Conservation (phyloP, 2,329 filamentous ascomycete genomes). For the Samsoniella hepiali region DNA sequence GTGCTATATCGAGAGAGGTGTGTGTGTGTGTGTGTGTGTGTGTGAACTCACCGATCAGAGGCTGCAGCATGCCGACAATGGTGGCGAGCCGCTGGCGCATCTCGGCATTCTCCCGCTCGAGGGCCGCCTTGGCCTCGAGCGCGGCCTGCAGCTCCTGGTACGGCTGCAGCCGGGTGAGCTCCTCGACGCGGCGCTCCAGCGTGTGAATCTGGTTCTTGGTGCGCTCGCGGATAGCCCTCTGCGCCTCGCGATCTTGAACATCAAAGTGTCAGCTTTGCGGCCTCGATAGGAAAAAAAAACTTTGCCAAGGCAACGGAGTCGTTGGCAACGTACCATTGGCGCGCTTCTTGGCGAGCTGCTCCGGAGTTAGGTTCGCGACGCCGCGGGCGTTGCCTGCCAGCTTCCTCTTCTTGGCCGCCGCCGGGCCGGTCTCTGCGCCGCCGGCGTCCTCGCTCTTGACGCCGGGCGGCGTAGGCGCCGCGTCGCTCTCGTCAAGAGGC, state of each 20-base stretch:
- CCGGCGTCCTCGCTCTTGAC: not conserved
- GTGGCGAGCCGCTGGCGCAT: constrained; percentile 66
- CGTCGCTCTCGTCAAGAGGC: constrained; percentile 12
- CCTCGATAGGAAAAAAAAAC: too few relatives aligned
- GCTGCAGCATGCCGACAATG: constrained; percentile 62
- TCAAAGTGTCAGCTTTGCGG: not conserved
- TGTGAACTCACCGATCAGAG: constrained; percentile 41
- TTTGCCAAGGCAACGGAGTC: not conserved
- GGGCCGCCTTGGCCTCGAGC: constrained; percentile 70
- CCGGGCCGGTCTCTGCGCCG: not conserved
- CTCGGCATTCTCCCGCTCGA: constrained; percentile 76
- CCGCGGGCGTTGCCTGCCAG: constrained; percentile 44
- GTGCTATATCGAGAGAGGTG: not conserved
- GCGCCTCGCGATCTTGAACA: constrained; percentile 69
- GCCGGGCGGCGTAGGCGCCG: not conserved
- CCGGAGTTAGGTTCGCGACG: constrained; percentile 65
- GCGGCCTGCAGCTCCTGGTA: constrained; percentile 79
- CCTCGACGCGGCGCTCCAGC: constrained; percentile 68
- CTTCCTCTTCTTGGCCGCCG: constrained; percentile 43
- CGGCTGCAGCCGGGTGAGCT: constrained; percentile 75
- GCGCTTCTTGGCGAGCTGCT: constrained; percentile 68
- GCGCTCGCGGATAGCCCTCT: constrained; percentile 78
- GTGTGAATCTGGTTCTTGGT: constrained; percentile 76
- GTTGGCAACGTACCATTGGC: constrained; percentile 50
- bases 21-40: too few relatives aligned